A percentile compares a stretch with the other conserved stretches of the same genome.
These are phyloP conservation scores for Rhodotorula taiwanensis DNA, from an alignment of 768 basidiomycete species.

Conservation along the genomic window DNA sequence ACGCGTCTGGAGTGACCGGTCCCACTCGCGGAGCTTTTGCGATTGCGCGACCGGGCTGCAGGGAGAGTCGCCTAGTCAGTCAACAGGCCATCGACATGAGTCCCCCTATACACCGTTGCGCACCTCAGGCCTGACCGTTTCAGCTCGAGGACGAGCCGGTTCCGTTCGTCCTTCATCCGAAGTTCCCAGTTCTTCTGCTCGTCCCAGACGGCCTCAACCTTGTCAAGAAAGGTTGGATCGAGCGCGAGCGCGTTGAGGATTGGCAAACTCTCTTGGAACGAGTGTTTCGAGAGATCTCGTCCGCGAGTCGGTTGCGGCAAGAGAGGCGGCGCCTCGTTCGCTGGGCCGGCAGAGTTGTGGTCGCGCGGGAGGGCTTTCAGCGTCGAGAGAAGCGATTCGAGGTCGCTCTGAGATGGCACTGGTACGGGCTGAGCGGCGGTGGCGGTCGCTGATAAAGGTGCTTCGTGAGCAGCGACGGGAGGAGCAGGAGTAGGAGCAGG, in stretches of 20 bases:
- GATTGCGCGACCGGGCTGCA: slow-evolving; percentile 1
- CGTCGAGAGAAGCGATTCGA: slow-evolving; percentile 24
- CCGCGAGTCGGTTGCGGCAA: not conserved
- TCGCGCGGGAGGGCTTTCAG: slow-evolving; percentile 11
- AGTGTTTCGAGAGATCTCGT: slow-evolving; percentile 8
- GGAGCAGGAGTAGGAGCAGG: not conserved
- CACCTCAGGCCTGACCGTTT: not conserved
- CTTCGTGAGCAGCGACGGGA: not conserved
- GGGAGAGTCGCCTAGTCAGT: fast-evolving
- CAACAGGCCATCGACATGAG: not conserved
- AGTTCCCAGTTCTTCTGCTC: slow-evolving; percentile 30
- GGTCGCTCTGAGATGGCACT: slow-evolving; percentile 15
- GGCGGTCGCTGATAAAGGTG: not conserved
- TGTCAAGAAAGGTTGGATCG: slow-evolving; percentile 4
- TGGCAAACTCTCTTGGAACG: slow-evolving; percentile 29
- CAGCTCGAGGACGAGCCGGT: slow-evolving; percentile 17
- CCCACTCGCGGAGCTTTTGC: slow-evolving; percentile 18
- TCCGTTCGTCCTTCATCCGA: slow-evolving; percentile 31
- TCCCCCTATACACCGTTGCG: not conserved
- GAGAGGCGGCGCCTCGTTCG: not conserved
- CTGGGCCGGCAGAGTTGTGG: not conserved
- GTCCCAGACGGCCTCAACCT: slow-evolving; percentile 10
- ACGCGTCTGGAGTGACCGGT: slow-evolving; percentile 1
- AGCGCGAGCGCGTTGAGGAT: slow-evolving; percentile 18
- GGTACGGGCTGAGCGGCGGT: not conserved